Evolutionary conservation across 345 rosid genomes (phyloP).

Genomic region (Boechera retrofracta): DNA sequence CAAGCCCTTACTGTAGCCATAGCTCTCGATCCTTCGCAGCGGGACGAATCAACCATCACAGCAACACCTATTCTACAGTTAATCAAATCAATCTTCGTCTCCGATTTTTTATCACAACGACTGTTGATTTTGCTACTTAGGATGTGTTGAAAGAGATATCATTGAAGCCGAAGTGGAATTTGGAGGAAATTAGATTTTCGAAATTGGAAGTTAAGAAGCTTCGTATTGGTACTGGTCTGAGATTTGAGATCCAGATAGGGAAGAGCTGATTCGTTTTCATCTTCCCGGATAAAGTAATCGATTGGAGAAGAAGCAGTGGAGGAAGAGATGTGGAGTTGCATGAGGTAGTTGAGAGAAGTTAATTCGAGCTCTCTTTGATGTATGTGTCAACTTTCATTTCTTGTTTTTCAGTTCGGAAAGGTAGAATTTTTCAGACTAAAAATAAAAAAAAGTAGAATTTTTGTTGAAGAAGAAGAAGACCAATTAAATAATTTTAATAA

Average conservation of each 20-base stretch:
- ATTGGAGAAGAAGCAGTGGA: slow-evolving; percentile 57
- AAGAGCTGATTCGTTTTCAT: slow-evolving; percentile 54
- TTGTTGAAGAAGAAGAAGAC: no score
- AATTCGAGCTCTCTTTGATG: slow-evolving; percentile 33
- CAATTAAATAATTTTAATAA: no score
- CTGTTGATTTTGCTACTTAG: slow-evolving; percentile 36
- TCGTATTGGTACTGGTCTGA: slow-evolving; percentile 56
- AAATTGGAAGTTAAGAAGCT: slow-evolving; percentile 52
- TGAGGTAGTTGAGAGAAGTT: slow-evolving; percentile 44
- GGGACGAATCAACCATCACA: slow-evolving; percentile 38
- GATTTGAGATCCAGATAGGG: slow-evolving; percentile 67
- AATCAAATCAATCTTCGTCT: slow-evolving; percentile 20
- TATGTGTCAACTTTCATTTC: no score
- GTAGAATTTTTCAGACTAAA: no score
- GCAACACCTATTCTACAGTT: slow-evolving; percentile 47
- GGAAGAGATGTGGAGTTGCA: slow-evolving; percentile 47
- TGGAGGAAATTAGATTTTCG: slow-evolving; percentile 48
- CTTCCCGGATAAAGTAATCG: slow-evolving; percentile 56
- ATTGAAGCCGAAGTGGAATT: slow-evolving; percentile 61
- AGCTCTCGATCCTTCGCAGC: slow-evolving; percentile 45
- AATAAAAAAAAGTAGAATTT: no score
- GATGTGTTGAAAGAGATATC: slow-evolving; percentile 69
- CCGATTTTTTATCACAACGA: background rate
- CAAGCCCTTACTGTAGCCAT: slow-evolving; percentile 33
- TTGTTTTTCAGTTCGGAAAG: no score